phyloP scores from a whole-genome alignment of 106 monocot genomes.

The Alisma plantagoaquatica region DNA sequence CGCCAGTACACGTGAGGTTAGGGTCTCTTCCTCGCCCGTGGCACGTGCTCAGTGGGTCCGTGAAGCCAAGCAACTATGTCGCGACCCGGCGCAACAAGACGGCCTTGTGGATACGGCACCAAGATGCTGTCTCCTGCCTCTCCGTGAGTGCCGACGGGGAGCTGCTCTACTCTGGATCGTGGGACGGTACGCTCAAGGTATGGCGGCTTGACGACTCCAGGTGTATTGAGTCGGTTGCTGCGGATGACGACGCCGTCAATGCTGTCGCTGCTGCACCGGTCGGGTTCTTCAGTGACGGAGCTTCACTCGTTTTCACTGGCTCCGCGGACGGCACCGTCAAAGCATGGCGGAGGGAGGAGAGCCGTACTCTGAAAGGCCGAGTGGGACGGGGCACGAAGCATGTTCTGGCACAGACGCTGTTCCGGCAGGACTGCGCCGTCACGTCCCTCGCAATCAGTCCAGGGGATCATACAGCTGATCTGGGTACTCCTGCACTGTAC shows the following conservation, averaged over 20 bases:
- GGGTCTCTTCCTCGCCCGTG: slow-evolving; percentile 32
- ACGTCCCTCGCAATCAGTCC: slow-evolving; percentile 39
- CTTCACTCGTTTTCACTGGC: slow-evolving; percentile 59
- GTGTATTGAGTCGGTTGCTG: slow-evolving; percentile 44
- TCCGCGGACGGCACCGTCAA: slow-evolving; percentile 74
- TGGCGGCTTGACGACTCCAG: slow-evolving; percentile 53
- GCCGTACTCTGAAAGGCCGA: too few relatives aligned
- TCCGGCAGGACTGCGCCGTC: slow-evolving; percentile 44
- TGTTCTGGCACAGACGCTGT: slow-evolving; percentile 20
- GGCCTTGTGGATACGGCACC: slow-evolving; percentile 37
- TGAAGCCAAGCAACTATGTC: slow-evolving; percentile 51
- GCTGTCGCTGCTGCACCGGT: slow-evolving; percentile 30
- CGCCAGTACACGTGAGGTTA: slow-evolving; percentile 15
- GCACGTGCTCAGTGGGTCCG: slow-evolving; percentile 36
- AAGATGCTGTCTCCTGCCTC: slow-evolving; percentile 48
- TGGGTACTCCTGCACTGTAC: slow-evolving; percentile 29
- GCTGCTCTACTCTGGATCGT: slow-evolving; percentile 59
- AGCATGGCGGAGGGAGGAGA: slow-evolving; percentile 46
- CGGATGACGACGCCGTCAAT: slow-evolving; percentile 57
- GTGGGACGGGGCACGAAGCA: slow-evolving; percentile 20
- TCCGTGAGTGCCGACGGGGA: slow-evolving; percentile 30
- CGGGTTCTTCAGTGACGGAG: too few relatives aligned
- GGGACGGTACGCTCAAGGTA: slow-evolving; percentile 59
- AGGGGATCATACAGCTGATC: slow-evolving; percentile 10
- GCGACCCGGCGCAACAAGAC: slow-evolving; percentile 26